Evolutionary conservation across 2,329 filamentous ascomycete genomes (phyloP), one percentile per base, ranked within the genome.

Genomic region (Neobulgaria alba): DNA sequence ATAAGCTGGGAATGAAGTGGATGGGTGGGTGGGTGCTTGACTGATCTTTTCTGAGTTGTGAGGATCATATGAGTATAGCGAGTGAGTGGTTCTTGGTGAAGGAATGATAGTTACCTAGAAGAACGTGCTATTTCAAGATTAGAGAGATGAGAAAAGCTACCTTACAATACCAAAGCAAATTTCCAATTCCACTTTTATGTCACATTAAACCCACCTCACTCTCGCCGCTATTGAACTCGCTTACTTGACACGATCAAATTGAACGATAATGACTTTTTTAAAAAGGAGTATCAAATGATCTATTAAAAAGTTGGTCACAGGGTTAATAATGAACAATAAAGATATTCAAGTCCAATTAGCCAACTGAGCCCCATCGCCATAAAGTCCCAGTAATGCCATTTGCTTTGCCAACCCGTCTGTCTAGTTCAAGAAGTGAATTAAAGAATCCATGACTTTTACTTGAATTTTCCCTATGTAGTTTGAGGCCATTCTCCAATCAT

Each of bases 251-350:
- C n/a, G n/a, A n/a, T n/a, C n/a, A n/a, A n/a, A n/a, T n/a, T n/a
- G n/a, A n/a, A n/a, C n/a, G n/a, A 33, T 23, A 21, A n/a, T 29
- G 19, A 32, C 32, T 12, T 20, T 5, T 20, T 16, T 14, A 17
- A 17, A 36, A 41, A 38, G 32, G 23, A 7, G 34, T 41, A 43
- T 45, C 39, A 46, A 43, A 41, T 47, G 45, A 42, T 53, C 45
- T 51, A 53, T 51, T 53, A 53, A 48, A 41, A 49, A 34, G 45
- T n/a, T n/a, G n/a, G n/a, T n/a, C n/a, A n/a, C n/a, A n/a, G n/a
- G n/a, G n/a, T n/a, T n/a, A n/a, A n/a, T n/a, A n/a, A n/a, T n/a
- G n/a, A n/a, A n/a, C n/a, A n/a, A n/a, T n/a, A n/a, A n/a, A n/a
- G n/a, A n/a, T n/a, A n/a, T n/a, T n/a, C n/a, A n/a, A n/a, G n/a